A percentile compares a stretch with the other conserved stretches of the same genome.
Evolutionary conservation across 148 eudicot species (phyloP).

Genomic region (Nepenthes mirabilis): DNA sequence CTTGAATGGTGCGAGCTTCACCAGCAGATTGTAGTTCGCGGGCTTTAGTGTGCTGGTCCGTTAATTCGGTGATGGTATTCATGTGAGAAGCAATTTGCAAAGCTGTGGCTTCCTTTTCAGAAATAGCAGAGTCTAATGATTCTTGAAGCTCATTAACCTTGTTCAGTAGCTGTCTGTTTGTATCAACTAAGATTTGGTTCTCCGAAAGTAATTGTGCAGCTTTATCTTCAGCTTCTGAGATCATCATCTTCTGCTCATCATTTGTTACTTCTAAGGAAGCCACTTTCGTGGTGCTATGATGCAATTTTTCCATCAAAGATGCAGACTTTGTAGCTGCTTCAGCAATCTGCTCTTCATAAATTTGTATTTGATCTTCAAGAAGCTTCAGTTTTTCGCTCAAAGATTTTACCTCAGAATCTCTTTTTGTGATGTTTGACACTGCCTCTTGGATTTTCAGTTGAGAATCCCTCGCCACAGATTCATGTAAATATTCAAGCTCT

Average conservation of each 20-base stretch:
- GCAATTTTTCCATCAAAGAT: constrained; percentile 35
- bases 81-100: constrained; percentile 60
- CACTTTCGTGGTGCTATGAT: constrained; percentile 22
- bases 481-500: constrained; percentile 56
- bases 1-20: constrained; percentile 40
- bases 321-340: constrained; percentile 34
- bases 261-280: constrained; percentile 34
- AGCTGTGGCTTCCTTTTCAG: constrained; percentile 52
- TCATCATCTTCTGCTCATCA: constrained; percentile 47
- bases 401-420: constrained; percentile 51
- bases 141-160: constrained; percentile 61
- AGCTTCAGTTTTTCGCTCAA: constrained; percentile 38
- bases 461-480: constrained; percentile 28
- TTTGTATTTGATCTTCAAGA: constrained; percentile 45
- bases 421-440: constrained; percentile 18
- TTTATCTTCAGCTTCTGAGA: constrained; percentile 49
- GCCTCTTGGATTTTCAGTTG: constrained; percentile 35
- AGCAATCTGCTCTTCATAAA: constrained; percentile 31
- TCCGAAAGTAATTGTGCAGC: constrained; percentile 45
- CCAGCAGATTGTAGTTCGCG: constrained; percentile 45
- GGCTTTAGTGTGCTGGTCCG: constrained; percentile 53
- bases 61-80: constrained; percentile 59
- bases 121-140: constrained; percentile 23
- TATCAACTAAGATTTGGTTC: constrained; percentile 48
- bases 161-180: constrained; percentile 47